A percentile compares a stretch with the other conserved stretches of the same genome.
These are phyloP conservation scores for Thermothelomyces thermophilus DNA, from an alignment of 2,329 filamentous ascomycete genomes.

Conservation along the genomic window DNA sequence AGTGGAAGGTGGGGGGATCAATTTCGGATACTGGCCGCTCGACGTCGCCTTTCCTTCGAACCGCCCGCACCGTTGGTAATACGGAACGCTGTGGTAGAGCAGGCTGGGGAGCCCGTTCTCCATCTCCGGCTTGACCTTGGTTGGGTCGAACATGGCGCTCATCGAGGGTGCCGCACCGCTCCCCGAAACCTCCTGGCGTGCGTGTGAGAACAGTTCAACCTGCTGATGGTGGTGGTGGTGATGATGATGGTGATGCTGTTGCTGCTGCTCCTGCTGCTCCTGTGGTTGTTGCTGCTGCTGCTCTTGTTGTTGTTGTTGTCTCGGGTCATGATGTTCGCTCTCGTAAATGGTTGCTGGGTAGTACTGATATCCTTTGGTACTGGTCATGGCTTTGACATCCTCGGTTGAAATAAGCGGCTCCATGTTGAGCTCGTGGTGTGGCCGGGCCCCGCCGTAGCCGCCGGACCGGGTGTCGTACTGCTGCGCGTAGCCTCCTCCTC, in stretches of 20 bases:
- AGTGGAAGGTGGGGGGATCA: conserved; percentile 34
- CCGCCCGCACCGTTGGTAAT: conserved; percentile 39
- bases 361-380: conserved; percentile 48
- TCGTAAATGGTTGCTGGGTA: conserved; percentile 48
- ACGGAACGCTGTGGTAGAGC: conserved; percentile 38
- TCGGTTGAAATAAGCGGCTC: conserved; percentile 47
- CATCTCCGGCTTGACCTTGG: conserved; percentile 46
- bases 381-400: conserved; percentile 44
- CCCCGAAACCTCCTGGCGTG: conserved; percentile 28
- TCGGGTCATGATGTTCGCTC: conserved; percentile 36
- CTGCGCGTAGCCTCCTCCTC: conserved; percentile 30
- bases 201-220: conserved; percentile 45
- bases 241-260: too few species aligned
- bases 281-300: too few species aligned
- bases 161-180: conserved; percentile 29
- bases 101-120: conserved; percentile 42
- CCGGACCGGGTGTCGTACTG: conserved; percentile 36
- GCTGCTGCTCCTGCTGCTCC: too few species aligned
- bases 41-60: conserved; percentile 50
- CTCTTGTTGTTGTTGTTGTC: conserved; percentile 28
- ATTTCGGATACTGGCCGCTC: conserved; percentile 47
- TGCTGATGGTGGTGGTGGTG: conserved; percentile 28
- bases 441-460: conserved; percentile 37
- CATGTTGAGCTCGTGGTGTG: conserved; percentile 44
- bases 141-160: conserved; percentile 31